These are phyloP conservation scores for Panaeolus cyanescens DNA, from an alignment of 768 basidiomycete species.

Conservation along the genomic window DNA sequence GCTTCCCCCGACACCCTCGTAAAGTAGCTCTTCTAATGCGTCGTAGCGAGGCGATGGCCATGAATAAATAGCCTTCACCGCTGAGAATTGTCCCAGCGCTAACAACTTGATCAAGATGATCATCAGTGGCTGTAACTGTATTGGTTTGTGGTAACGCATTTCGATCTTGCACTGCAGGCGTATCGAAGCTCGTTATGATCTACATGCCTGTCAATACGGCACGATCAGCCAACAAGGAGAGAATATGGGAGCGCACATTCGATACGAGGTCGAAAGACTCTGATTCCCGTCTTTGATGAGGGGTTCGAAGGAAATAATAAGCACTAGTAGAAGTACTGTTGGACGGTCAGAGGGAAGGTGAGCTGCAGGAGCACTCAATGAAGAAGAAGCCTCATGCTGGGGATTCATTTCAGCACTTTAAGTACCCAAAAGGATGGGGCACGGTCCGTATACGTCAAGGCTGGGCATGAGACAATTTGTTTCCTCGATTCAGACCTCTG, in stretches of 20 bases:
- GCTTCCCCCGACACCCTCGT: conserved; percentile 28
- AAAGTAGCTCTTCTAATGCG: conserved; percentile 33
- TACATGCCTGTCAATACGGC: no score
- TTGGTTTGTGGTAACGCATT: background rate
- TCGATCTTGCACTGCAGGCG: no score
- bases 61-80: conserved; percentile 17
- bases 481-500: no score
- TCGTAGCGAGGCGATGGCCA: conserved; percentile 39
- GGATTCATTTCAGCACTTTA: background rate
- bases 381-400: background rate
- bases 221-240: no score
- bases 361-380: background rate
- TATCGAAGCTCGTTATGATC: no score
- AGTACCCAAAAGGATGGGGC: background rate
- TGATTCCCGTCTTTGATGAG: no score
- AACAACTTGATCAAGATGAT: background rate
- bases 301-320: no score
- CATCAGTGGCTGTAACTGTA: background rate
- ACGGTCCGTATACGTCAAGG: background rate
- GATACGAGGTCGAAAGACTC: no score
- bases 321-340: no score
- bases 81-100: background rate
- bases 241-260: no score
- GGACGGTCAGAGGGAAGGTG: background rate
- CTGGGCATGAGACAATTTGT: background rate